Evolutionary conservation across 345 rosid species (phyloP), one percentile per base, ranked within the genome.

Genomic region (Noccaea caerulescens): DNA sequence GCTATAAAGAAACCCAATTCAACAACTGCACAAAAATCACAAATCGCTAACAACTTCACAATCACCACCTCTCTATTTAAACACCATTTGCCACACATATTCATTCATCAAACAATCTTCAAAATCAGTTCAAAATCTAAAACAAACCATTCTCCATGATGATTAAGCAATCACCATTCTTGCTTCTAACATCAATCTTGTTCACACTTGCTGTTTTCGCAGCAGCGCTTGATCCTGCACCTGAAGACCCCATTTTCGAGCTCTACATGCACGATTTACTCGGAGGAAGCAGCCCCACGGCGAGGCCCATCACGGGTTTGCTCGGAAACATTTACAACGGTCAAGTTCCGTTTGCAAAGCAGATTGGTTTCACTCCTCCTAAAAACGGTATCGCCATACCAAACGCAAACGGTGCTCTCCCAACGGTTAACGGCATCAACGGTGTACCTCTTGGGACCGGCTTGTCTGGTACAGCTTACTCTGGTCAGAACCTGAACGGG

Each of bases 371-470:
- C 77, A 59, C 76, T 33, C 90, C 96, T 4, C 97, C 99, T 0
- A 4, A 80, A 39, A 80, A 72, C 34, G 92, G 85, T 10, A 84
- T 89, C 16, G 91, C 87, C 37, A 88, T 93, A 62, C 94, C 98
- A 5, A 93, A 93, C 23, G 85, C 98, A 27, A 89, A 91, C 46
- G 98, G 97, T 1, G 98, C 90, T 23, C 74, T 91, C 54, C 99
- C 99, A 12, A 85, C 90, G 0, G 84, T 88, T 52, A 94, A 88
- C 39, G 92, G 93, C 10, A n/a, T 80, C 43, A 89, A 72, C 43
- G 99, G 99, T 55, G 78, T 89, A 70, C 97, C 99, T 2, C 82
- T 94, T 1, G 96, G 99, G 18, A 94, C 96, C 4, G 95, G 99
- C 59, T 81, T 94, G 79, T 86, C 96, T 7, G 96, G 97, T 16